Evolutionary conservation across 2,329 filamentous ascomycete species (phyloP).

Genomic region (Botrytis porri): DNA sequence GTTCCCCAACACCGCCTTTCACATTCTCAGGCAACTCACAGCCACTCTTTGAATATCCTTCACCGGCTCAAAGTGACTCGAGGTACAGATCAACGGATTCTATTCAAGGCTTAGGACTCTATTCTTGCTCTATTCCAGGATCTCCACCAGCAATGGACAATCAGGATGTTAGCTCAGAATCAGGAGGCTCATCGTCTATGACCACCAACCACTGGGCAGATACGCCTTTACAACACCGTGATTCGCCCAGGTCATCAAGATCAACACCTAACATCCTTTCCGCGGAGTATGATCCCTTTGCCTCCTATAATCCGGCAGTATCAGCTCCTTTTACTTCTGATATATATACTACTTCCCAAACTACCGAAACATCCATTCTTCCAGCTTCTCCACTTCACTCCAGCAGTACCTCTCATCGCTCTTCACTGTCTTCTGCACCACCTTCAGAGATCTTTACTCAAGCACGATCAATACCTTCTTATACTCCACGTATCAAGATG

Average conservation of each 20-base stretch:
- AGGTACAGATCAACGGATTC: constrained; percentile 34
- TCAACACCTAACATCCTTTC: constrained; percentile 46
- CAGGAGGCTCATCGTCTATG: constrained; percentile 27
- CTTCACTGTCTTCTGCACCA: constrained; percentile 38
- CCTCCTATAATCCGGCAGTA: constrained; percentile 45
- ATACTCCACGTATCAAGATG: constrained; percentile 37
- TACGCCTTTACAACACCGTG: constrained; percentile 29
- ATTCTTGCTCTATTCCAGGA: constrained; percentile 35
- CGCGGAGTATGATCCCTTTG: constrained; percentile 52
- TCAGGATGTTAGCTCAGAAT: constrained; percentile 23
- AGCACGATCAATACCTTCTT: constrained; percentile 34
- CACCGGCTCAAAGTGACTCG: constrained; percentile 37
- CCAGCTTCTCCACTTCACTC: constrained; percentile 36
- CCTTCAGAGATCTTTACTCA: constrained; percentile 37
- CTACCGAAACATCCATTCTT: constrained; percentile 37
- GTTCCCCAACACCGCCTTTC: constrained; percentile 36
- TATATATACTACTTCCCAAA: constrained; percentile 44
- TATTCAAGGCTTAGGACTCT: constrained; percentile 35
- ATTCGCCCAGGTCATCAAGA: constrained; percentile 31
- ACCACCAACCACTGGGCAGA: constrained; percentile 34
- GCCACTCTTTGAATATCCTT: constrained; percentile 38
- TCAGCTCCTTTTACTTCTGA: constrained; percentile 47
- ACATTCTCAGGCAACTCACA: constrained; percentile 33
- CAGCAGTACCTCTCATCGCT: constrained; percentile 36
- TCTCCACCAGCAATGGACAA: constrained; percentile 28